Base-by-base conservation (phyloP, 495 filamentous ascomycete species). In the Podospora pseudopauciseta region DNA sequence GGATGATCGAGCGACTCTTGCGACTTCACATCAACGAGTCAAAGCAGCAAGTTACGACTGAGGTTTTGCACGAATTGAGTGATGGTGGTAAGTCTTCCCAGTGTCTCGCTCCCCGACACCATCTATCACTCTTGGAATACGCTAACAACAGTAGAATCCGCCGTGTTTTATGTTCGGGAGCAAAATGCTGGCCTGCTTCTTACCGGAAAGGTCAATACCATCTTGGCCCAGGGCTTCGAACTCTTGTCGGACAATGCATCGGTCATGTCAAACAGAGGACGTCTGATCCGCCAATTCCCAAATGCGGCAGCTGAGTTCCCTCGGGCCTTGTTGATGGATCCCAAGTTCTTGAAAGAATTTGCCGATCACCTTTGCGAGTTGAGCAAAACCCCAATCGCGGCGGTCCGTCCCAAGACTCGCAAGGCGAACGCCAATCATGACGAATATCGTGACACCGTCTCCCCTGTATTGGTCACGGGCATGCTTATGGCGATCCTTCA, bases 141-240 rank as follows among this genome's bases (percentile, higher is more conserved):
- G 57, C 53, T 18, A 56, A 56, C 19, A 20, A 9, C 4, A 18
- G 16, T 20, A 73, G 71, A 71, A 49, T 26, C 4, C 4, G 44
- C 34, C 4, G 73, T 60, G 15, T 85, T 28, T 71, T 77, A 88
- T 64, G 76, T 90, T 34, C 71, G 73, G n/a, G 77, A 72, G 16
- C 89, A 91, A 70, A 91, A 91, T 73, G 86, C 86, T 0, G 89
- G 78, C 0, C 65, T 90, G 0, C 69, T 90, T 9, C 72, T 90
- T 57, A 79, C 77, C 2, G 75, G 69, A 53, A 53, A 62, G 0
- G 57, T 70, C 0, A 44, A 77, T n/a, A 53, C 67, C 5, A 75
- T 86, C 53, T 57, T 80, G 1, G 74, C 90, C 30, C 83, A 89
- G 70, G 69, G 76, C 0, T 91, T 89, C 62, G 87, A 90, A 68